Conservation (phyloP, 2,329 filamentous ascomycete species). For the Chaetoscypha palmicola region DNA sequence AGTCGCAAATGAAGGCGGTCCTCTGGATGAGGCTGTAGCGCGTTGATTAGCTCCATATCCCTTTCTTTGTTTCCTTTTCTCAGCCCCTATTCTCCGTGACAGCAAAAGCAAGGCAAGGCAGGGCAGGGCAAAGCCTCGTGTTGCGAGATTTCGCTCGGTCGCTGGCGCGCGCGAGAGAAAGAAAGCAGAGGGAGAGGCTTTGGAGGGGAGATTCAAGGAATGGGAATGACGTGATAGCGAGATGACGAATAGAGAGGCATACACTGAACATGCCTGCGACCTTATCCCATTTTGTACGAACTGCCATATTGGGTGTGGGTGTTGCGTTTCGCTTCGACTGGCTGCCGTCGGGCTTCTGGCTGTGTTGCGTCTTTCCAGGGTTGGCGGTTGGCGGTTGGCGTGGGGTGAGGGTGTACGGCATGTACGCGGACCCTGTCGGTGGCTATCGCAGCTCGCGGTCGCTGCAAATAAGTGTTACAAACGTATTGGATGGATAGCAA, state of each 20-base stretch:
- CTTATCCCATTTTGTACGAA: neutral
- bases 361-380: neutral
- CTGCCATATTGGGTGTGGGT: conserved; percentile 2
- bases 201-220: neutral
- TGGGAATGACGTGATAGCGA: conserved; percentile 4
- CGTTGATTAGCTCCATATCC: conserved; percentile 15
- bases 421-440: too few relatives aligned
- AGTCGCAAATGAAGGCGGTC: conserved; percentile 72
- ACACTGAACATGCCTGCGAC: conserved; percentile 28
- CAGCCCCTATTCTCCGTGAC: neutral
- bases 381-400: neutral
- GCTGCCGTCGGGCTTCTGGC: too few relatives aligned
- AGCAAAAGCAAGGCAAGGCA: neutral
- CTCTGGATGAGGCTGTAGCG: conserved; percentile 53
- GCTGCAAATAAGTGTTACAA: too few relatives aligned
- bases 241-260: conserved; percentile 3
- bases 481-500: too few relatives aligned
- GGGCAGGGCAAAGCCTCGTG: neutral
- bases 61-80: neutral
- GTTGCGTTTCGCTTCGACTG: too few relatives aligned
- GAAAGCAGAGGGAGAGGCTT: too few relatives aligned
- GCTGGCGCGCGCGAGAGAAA: too few relatives aligned
- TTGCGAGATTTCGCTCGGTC: neutral
- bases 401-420: neutral
- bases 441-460: too few relatives aligned